phyloP scores from a whole-genome alignment of 306 rosid genomes.

The Cotoneaster glaucophyllus region DNA sequence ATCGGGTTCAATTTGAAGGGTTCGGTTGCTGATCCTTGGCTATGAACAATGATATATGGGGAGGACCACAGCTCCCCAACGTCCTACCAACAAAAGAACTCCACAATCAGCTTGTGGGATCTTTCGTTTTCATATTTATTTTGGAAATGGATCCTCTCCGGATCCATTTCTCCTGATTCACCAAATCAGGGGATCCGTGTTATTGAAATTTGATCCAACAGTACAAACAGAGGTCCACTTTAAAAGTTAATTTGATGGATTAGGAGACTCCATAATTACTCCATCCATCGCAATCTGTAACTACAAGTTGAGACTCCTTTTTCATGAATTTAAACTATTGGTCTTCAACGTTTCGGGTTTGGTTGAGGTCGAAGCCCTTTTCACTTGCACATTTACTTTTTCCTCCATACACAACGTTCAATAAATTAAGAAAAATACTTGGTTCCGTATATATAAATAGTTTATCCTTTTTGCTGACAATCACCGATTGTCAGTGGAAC shows the following conservation, averaged over 20 bases:
- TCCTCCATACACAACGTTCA: background rate
- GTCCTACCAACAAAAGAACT: background rate
- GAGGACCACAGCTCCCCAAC: too few relatives aligned
- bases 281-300: background rate
- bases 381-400: background rate
- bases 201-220: too few relatives aligned
- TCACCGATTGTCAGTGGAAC: too few relatives aligned
- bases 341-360: background rate
- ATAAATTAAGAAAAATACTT: too few relatives aligned
- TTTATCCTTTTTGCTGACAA: background rate
- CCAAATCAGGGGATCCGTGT: too few relatives aligned
- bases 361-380: background rate
- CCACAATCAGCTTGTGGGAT: background rate
- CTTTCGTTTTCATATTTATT: background rate
- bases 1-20: too few relatives aligned
- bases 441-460: background rate
- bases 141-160: too few relatives aligned
- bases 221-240: too few relatives aligned
- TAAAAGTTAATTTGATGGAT: too few relatives aligned
- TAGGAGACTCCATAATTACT: background rate
- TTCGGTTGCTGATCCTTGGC: too few relatives aligned
- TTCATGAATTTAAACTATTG: background rate
- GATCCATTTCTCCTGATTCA: too few relatives aligned
- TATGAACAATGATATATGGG: too few relatives aligned
- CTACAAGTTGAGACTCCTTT: background rate